Percentiles rank a stretch among this genome's conserved stretches.
These are phyloP conservation scores for Pontederia paniculata DNA, from an alignment of 176 grass and related monocot genomes.

Conservation along the genomic window DNA sequence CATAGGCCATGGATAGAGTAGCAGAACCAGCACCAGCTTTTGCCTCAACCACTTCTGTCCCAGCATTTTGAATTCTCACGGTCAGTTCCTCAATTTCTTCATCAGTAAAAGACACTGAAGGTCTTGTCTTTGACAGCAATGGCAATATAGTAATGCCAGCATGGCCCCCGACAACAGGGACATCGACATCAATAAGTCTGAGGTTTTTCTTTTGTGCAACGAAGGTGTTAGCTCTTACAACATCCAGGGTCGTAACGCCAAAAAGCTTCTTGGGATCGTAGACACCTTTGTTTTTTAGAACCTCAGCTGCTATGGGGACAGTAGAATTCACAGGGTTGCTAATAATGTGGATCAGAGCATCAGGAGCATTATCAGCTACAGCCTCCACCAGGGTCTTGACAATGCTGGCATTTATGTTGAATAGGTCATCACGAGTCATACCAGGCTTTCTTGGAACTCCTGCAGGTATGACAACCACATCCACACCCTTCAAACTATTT, in stretches of 20 bases:
- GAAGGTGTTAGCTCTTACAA: conserved; percentile 11
- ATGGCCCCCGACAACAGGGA: conserved; percentile 3
- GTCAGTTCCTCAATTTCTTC: conserved; percentile 7
- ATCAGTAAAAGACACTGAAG: conserved; percentile 1
- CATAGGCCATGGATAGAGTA: conserved; percentile 13
- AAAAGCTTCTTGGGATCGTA: conserved; percentile 11
- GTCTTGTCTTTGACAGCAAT: conserved; percentile 6
- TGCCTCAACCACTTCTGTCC: conserved; percentile 8
- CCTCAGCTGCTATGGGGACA: conserved; percentile 9
- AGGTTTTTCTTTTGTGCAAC: conserved; percentile 10
- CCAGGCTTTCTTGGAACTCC: conserved; percentile 10
- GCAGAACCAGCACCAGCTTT: conserved; percentile 15
- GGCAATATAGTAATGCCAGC: conserved; percentile 10
- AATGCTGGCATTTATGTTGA: conserved; percentile 9
- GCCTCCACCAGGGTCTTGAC: conserved; percentile 7
- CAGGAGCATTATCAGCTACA: conserved; percentile 9
- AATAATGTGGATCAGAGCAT: conserved; percentile 8
- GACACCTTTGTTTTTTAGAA: conserved; percentile 7
- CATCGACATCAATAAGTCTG: conserved; percentile 7
- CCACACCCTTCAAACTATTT: conserved; percentile 6
- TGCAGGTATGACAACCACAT: conserved; percentile 11
- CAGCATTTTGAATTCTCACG: conserved; percentile 7
- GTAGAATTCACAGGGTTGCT: conserved; percentile 13
- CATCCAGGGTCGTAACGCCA: conserved; percentile 3
- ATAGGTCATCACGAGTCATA: conserved; percentile 12